Evolutionary conservation across 2,329 filamentous ascomycete species (phyloP).

Genomic region (Trichoderma hamatum): DNA sequence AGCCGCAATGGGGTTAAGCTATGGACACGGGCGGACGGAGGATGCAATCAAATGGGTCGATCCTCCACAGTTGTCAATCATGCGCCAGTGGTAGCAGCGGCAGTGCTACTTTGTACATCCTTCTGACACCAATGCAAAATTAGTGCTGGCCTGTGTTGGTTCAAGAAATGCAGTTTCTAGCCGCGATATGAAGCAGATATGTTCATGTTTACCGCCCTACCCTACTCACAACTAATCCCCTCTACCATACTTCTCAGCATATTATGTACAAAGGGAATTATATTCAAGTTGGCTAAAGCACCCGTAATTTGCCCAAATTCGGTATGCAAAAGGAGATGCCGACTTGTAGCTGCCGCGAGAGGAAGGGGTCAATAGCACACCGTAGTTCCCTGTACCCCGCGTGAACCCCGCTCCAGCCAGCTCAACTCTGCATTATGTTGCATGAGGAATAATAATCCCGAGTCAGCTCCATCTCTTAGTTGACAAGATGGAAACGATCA

Average conservation of each 20-base stretch:
- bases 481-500: not conserved
- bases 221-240: not conserved
- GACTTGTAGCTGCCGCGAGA: not conserved
- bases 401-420: not conserved
- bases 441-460: not conserved
- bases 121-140: not conserved
- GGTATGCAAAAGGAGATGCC: not conserved
- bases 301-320: not conserved
- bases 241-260: not conserved
- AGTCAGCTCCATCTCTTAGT: not conserved
- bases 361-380: not conserved
- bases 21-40: not conserved
- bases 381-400: not conserved
- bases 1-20: not conserved
- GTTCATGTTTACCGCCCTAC: not conserved
- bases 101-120: not conserved
- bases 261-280: not conserved
- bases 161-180: not conserved
- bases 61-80: not conserved
- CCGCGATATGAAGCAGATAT: not conserved
- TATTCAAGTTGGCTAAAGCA: not conserved
- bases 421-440: not conserved
- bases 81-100: not conserved
- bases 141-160: not conserved
- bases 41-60: not conserved